Evolutionary conservation across 495 filamentous ascomycete species (phyloP), one percentile per base, ranked within the genome.

Genomic region (Alectoria sarmentosa): DNA sequence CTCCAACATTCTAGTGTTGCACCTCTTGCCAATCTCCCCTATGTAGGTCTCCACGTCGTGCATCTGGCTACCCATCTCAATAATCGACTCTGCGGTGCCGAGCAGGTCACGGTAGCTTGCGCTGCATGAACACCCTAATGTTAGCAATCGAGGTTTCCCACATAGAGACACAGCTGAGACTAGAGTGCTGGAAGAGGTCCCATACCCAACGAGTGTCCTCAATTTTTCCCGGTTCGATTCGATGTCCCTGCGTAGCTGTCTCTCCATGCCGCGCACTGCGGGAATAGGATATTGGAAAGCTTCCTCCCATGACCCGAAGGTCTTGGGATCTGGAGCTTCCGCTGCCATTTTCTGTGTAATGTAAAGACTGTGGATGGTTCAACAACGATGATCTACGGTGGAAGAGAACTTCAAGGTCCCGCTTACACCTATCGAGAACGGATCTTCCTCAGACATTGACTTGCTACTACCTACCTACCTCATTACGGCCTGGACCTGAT

Each of bases 91-190:
- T 37, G 94, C 94, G 1, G 95, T 97, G 56, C 89, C 90, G 26
- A 98, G 85, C 15, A 98, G 84, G 67, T 96, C 90, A 71, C 94
- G 86, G 75, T 98, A 98, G 73, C 90, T 88, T 63, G 83, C 90
- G n/a, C 86, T 89, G 69, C 58, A 21, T 39, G 38, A 61, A 9
- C 19, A 48, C 46, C 28, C 49, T 21, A 61, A n/a, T 21, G 19
- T 73, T 17, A 69, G 60, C 60, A 14, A n/a, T 41, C 19, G 10
- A 3, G 28, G n/a, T 0, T 11, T 3, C 19, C 10, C 14, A 19
- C 23, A n/a, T n/a, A 34, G 5, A 23, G 11, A 21, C 17, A 48
- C 32, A 19, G 41, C 14, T 23, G 21, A 26, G 30, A 7, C 19
- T 7, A 13, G 32, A 19, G 3, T 15, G 17, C 19, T 30, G 21